Base-by-base conservation (phyloP, 305 asterid genomes). In the Solanum hybrid region DNA sequence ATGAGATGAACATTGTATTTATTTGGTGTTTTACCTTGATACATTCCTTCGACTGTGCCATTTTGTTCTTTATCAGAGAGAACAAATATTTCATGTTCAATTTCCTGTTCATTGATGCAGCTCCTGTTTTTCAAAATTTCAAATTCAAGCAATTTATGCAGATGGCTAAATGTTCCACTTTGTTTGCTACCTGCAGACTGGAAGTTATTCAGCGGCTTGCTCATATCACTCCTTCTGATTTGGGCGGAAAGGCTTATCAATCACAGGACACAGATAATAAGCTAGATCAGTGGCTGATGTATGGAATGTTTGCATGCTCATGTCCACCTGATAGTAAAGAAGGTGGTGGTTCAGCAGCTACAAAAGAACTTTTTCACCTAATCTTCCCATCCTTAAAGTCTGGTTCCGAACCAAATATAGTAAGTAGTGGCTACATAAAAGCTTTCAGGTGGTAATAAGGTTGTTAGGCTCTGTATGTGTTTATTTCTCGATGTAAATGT, bases 251-350 rank as follows among this genome's bases (percentile, higher is more conserved):
- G 95, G 98, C 98, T 90, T 94, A 98, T 91, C 98, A 95, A 91
- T 95, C 97, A 2, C 99, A 96, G 93, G 99, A 98, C 89, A 91
- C 99, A 83, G 99, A 98, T 92, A 97, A 91, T 93, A 98, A 97
- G 94, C 95, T 98, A 91, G 99, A 98, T 90, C 99, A 98, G 83
- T 98, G 99, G 99, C 96, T 98, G 89, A 96, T 97, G 98, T 98
- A 98, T 95, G 96, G 98, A 89, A 97, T 97, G 98, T 97, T 98
- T 89, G 98, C 98, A 31, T 96, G 98, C 91, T 98, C 99, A 15
- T 97, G 99, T 84, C 99, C 98, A 45, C 95, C 94, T 86, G 97
- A 95, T 93, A 93, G 94, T 89, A 95, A 96, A 90, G 99, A 98
- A 92, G 96, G 95, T 91, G 98, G 95, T 87, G 96, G 96, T 91